phyloP scores from a whole-genome alignment of 2,329 filamentous ascomycete species.

The Scleromitrula shiraiana region DNA sequence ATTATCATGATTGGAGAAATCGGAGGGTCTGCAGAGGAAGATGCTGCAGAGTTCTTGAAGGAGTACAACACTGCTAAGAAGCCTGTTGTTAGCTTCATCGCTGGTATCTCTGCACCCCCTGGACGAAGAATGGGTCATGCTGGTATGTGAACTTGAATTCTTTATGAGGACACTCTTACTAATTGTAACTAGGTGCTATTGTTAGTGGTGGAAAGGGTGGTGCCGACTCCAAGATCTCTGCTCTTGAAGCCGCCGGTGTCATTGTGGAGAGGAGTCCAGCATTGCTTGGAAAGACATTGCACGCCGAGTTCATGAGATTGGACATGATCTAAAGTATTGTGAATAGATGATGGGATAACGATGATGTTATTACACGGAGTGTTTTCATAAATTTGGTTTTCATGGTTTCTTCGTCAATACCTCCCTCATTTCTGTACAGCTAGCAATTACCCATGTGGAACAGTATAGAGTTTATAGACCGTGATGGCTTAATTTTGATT shows the following conservation, averaged over 20 bases:
- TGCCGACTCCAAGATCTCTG: constrained; percentile 95
- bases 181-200: constrained; percentile 55
- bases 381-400: constrained; percentile 26
- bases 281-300: constrained; percentile 82
- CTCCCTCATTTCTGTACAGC: constrained; percentile 30
- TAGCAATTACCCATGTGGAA: constrained; percentile 25
- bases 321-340: constrained; percentile 67
- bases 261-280: constrained; percentile 94
- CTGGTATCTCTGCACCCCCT: constrained; percentile 93
- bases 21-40: constrained; percentile 93
- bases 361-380: constrained; percentile 17
- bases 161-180: constrained; percentile 8
- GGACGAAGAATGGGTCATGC: constrained; percentile 98
- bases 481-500: constrained; percentile 4
- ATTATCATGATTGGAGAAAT: constrained; percentile 99
- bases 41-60: constrained; percentile 93
- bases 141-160: constrained; percentile 40
- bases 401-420: constrained; percentile 25
- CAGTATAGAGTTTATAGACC: constrained; percentile 11
- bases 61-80: constrained; percentile 87
- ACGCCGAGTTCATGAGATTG: constrained; percentile 90
- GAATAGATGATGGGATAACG: constrained; percentile 23
- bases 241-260: constrained; percentile 87
- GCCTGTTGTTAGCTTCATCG: constrained; percentile 96
- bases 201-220: constrained; percentile 96